Evolutionary conservation across 2,329 filamentous ascomycete genomes (phyloP).

Genomic region (Cladobotryum mycophilum): DNA sequence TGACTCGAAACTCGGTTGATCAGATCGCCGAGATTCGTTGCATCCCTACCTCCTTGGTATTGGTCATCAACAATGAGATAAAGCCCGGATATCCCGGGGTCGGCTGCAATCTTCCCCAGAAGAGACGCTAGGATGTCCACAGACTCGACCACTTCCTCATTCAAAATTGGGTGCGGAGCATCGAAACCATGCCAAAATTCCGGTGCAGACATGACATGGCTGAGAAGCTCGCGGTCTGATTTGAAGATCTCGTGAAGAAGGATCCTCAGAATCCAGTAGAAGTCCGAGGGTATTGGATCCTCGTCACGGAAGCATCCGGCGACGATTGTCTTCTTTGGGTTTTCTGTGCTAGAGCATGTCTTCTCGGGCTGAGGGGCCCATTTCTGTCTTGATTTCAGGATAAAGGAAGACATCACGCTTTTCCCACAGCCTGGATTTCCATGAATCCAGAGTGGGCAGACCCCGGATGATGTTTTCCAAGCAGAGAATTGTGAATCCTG

Average conservation of each 20-base stretch:
- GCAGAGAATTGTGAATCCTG: neutral
- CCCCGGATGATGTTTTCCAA: neutral
- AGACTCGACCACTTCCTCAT: neutral
- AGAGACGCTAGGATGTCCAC: neutral
- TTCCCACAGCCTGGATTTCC: neutral
- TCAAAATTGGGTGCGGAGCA: neutral
- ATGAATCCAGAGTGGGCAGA: neutral
- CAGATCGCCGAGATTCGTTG: neutral
- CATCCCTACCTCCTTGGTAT: neutral
- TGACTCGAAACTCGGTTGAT: neutral
- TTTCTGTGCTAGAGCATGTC: neutral
- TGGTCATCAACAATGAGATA: constrained; percentile 3
- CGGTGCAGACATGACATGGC: neutral
- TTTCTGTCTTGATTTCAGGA: neutral
- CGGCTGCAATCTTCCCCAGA: neutral
- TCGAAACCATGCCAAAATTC: neutral
- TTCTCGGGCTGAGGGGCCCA: neutral
- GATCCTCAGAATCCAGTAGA: neutral
- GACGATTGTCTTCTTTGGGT: neutral
- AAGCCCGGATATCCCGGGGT: neutral
- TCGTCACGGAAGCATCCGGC: constrained; percentile 1
- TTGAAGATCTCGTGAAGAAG: constrained; percentile 1
- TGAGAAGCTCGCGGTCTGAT: neutral
- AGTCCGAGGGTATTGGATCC: neutral
- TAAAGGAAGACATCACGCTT: constrained; percentile 2